phyloP scores from a whole-genome alignment of 495 filamentous ascomycete species.

The Aeminium ludgeri region DNA sequence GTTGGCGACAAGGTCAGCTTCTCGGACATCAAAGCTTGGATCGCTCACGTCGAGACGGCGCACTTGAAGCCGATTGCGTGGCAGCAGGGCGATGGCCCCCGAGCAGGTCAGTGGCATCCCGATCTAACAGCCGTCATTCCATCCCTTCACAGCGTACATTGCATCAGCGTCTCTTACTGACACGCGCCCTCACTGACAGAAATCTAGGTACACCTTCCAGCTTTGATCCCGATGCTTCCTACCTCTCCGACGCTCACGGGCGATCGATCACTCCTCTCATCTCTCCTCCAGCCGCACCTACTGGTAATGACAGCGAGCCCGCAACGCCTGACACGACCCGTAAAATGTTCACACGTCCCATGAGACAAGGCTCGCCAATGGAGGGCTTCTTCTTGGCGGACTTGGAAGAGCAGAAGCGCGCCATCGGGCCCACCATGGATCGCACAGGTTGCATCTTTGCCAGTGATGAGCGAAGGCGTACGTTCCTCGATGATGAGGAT shows the following conservation, averaged over 20 bases:
- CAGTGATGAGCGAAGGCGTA: constrained; percentile 24
- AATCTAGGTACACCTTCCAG: no score
- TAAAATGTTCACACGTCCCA: no score
- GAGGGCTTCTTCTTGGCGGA: no score
- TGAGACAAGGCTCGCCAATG: no score
- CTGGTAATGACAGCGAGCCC: no score
- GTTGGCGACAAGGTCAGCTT: constrained; percentile 22
- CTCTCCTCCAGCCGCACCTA: background rate
- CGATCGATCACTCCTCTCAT: constrained; percentile 24
- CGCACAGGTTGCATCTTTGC: constrained; percentile 29
- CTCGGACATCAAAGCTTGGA: constrained; percentile 30
- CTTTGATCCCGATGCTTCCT: no score
- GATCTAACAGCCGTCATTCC: background rate
- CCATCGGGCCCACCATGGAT: constrained; percentile 34
- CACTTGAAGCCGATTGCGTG: constrained; percentile 46
- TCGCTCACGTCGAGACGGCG: constrained; percentile 38
- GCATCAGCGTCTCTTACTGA: no score
- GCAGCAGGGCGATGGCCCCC: constrained; percentile 50
- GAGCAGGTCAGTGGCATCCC: constrained; percentile 22
- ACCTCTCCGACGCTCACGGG: constrained; percentile 24
- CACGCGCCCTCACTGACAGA: constrained; percentile 3
- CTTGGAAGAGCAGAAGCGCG: constrained; percentile 31
- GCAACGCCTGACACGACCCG: no score
- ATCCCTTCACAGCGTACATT: background rate
- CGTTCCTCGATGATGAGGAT: constrained; percentile 31